phyloP scores from a whole-genome alignment of 2,329 filamentous ascomycete species.

The Didymella pomorum region DNA sequence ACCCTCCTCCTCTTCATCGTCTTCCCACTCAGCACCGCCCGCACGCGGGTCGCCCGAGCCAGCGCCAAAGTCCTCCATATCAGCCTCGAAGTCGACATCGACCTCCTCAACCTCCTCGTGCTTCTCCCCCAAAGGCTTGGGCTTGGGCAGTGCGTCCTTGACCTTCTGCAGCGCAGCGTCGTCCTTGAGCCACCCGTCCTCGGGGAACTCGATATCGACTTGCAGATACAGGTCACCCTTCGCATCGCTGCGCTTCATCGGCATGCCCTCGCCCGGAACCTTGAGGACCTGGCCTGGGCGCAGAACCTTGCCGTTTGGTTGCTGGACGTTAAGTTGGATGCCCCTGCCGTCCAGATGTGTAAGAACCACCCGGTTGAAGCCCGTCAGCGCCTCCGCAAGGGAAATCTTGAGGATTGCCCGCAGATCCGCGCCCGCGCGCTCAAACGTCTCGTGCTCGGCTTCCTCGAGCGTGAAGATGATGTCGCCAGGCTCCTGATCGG shows the following conservation, averaged over 20 bases:
- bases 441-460: slow-evolving; percentile 80
- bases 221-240: slow-evolving; percentile 89
- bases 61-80: slow-evolving; percentile 84
- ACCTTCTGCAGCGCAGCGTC: slow-evolving; percentile 75
- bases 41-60: slow-evolving; percentile 73
- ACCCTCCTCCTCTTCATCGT: slow-evolving; percentile 67
- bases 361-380: slow-evolving; percentile 88
- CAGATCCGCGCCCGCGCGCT: slow-evolving; percentile 83
- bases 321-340: slow-evolving; percentile 79
- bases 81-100: slow-evolving; percentile 80
- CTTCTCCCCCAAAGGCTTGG: slow-evolving; percentile 65
- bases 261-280: slow-evolving; percentile 92
- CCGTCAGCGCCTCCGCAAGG: slow-evolving; percentile 82
- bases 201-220: slow-evolving; percentile 87
- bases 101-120: slow-evolving; percentile 82
- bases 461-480: slow-evolving; percentile 90
- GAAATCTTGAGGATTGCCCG: slow-evolving; percentile 82
- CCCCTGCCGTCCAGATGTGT: slow-evolving; percentile 94
- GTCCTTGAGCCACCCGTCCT: slow-evolving; percentile 78
- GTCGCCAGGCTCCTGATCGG: slow-evolving; percentile 88
- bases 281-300: slow-evolving; percentile 86
- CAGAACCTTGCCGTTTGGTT: slow-evolving; percentile 75
- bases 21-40: slow-evolving; percentile 73
- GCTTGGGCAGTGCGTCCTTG: slow-evolving; percentile 74
- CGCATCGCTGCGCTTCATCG: slow-evolving; percentile 80